Base-by-base conservation (phyloP, 345 rosid genomes). In the Corymbia maculata region DNA sequence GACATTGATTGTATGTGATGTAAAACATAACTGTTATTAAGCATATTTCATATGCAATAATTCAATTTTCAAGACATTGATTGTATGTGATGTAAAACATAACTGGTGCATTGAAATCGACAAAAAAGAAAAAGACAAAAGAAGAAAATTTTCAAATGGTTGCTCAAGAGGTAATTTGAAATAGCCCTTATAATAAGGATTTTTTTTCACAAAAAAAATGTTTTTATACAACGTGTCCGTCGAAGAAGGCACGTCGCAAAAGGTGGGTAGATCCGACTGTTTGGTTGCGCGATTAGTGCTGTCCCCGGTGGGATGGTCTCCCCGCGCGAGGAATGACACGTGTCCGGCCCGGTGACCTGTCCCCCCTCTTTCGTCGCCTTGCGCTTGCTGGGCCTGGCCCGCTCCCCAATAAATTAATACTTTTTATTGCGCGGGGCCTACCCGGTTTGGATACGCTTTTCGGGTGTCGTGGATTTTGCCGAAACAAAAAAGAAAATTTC, bases 201-300 rank as follows among this genome's bases (percentile, higher is more conserved):
- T 55, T 22, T 28, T 22, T 55, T 64, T n/a, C 75, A 64, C 5
- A 16, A 64, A 64, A 13, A 36, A 36, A 36, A 36, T 2, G 42
- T 36, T 36, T 36, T 36, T 4, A 36, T 36, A 36, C 42, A 3
- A 2, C 30, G 12, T 2, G 2, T 10, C 66, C 9, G 16, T n/a
- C 17, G 42, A 36, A 21, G 49, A 53, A 53, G 11, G 59, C 26
- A 22, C 6, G 28, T 22, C 2, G 11, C 28, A 1, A 26, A 59
- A 26, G 30, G 30, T 10, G 0, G 14, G 9, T 6, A 11, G 66
- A 12, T 8, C 61, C 61, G 6, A 0, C 3, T 26, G 47, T 75
- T 36, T 36, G 82, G 82, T 75, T 5, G 82, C 49, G 12, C 14
- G 49, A 21, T 42, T 17, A 3, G 82, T 11, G 4, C 7, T 9